phyloP scores from a whole-genome alignment of 345 rosid genomes.

The Eucalyptus leucophloia region DNA sequence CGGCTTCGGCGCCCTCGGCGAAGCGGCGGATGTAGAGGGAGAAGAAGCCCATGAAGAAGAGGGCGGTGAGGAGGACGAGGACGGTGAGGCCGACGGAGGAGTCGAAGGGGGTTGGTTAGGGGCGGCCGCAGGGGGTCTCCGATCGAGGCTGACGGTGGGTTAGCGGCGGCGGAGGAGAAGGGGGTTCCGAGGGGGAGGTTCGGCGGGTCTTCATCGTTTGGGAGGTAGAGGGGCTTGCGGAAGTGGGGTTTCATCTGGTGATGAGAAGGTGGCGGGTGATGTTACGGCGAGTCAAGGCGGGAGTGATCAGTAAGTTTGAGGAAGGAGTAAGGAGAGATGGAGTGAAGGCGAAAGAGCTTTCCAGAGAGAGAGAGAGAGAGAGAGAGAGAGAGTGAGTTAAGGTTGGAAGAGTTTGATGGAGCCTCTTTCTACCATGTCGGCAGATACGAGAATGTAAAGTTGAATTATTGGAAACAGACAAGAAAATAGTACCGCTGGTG shows the following conservation, averaged over 20 bases:
- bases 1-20: background rate
- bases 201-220: background rate
- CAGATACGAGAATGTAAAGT: background rate
- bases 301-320: background rate
- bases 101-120: slow-evolving; percentile 1
- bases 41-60: slow-evolving; percentile 51
- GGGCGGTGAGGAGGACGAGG: slow-evolving; percentile 30
- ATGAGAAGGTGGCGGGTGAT: background rate
- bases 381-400: background rate
- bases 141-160: background rate
- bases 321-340: background rate
- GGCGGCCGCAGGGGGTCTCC: background rate
- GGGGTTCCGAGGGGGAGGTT: background rate
- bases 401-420: background rate
- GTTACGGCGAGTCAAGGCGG: background rate
- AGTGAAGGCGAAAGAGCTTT: background rate
- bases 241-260: background rate
- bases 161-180: background rate
- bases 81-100: slow-evolving; percentile 33
- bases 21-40: slow-evolving; percentile 41
- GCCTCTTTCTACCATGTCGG: background rate
- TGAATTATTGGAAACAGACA: background rate
- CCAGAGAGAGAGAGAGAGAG: background rate
- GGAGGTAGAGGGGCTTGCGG: background rate
- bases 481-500: background rate